Evolutionary conservation across 1,284 basidiomycete genomes (phyloP).

Genomic region (Ganoderma leucocontextum): DNA sequence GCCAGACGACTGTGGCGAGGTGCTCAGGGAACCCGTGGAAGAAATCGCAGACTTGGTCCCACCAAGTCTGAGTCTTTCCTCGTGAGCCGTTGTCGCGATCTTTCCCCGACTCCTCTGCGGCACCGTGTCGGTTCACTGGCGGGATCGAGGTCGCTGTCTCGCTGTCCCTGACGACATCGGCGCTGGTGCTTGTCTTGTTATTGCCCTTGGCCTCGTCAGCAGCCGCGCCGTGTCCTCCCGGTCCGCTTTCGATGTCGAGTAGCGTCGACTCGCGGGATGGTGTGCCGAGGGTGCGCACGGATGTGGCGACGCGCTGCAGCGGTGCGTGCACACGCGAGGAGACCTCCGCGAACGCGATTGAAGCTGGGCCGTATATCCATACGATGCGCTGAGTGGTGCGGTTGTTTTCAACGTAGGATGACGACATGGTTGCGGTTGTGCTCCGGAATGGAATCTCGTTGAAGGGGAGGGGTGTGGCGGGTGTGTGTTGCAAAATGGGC

Average conservation of each 20-base stretch:
- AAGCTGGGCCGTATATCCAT: background rate
- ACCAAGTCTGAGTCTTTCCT: no score
- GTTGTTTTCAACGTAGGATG: background rate
- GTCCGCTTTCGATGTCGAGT: background rate
- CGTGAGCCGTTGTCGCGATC: background rate
- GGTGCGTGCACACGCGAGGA: background rate
- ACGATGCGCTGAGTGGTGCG: background rate
- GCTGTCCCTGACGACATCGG: background rate
- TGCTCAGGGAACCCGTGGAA: background rate
- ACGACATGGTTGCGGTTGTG: background rate
- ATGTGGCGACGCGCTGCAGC: constrained; percentile 1
- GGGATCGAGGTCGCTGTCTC: background rate
- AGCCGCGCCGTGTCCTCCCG: background rate
- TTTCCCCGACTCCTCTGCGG: background rate
- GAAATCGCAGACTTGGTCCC: background rate
- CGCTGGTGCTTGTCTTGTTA: background rate
- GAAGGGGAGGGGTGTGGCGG: background rate
- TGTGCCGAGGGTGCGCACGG: background rate
- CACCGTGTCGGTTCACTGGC: background rate
- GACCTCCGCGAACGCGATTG: background rate
- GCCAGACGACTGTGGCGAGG: background rate
- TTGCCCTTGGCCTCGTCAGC: background rate
- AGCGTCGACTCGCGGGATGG: background rate
- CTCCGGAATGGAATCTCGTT: background rate
- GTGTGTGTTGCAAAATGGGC: background rate